Base-by-base conservation (phyloP, 805 yeast species). In the Nakazawaea holstii region DNA sequence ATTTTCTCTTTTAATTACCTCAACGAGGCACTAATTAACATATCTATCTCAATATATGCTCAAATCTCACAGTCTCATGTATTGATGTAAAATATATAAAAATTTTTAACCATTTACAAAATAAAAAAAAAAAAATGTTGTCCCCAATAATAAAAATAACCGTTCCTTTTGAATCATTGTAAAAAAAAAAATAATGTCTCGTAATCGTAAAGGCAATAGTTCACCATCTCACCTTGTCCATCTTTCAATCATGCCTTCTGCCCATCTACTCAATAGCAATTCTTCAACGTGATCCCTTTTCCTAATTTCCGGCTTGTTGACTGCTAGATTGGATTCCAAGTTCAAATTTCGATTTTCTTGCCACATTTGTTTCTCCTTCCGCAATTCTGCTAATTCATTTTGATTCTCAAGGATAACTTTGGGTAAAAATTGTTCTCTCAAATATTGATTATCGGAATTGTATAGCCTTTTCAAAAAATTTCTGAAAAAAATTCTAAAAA, bases 191-290 rank as follows among this genome's bases (percentile, higher is more conserved):
- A 39, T 29, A 28, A 39, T 11, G 32, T 14, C 26, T 39, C 35
- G 14, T 38, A 13, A 38, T 26, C 20, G 11, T 17, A 8, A 24
- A 20, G n/a, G 4, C 14, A n/a, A 9, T 11, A 20, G 17, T 11
- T 8, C n/a, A 39, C 1, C n/a, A 15, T n/a, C 8, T 37, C 35
- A 46, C 9, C 29, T 37, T 2, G 39, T 46, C 52, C 52, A 54
- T 15, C 49, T 36, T 28, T 54, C 56, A 14, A 66, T 41, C 53
- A 65, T 59, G 3, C 64, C 61, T 44, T 67, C 79, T 1, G 77
- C 72, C 82, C 82, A 76, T 51, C 80, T 61, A 27, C 72, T 70
- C 43, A 75, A 50, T 36, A 76, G 52, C 15, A 76, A 53, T 52
- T 74, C 76, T 53, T 76, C 81, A 9, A 63, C 53, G 33, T 63